These are phyloP conservation scores for Mycena albidolilacea DNA, from an alignment of 768 basidiomycete species.

Conservation along the genomic window DNA sequence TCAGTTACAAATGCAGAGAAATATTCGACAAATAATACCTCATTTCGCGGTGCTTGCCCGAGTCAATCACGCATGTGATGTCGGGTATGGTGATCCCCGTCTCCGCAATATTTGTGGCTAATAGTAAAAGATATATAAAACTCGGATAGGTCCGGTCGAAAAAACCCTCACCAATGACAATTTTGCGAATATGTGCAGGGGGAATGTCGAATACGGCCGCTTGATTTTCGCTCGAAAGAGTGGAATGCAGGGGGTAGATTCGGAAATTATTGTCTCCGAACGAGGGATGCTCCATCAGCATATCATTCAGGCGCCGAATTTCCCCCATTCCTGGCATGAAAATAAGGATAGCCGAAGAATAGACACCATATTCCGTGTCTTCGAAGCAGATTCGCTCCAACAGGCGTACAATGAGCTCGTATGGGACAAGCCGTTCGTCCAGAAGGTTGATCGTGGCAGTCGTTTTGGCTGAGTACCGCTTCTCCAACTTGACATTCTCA, in stretches of 20 bases:
- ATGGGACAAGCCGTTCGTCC: constrained; percentile 91
- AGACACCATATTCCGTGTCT: constrained; percentile 62
- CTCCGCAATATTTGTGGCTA: constrained; percentile 94
- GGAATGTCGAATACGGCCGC: constrained; percentile 92
- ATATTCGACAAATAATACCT: constrained; percentile 59
- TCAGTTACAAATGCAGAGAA: constrained; percentile 10
- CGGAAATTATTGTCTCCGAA: constrained; percentile 82
- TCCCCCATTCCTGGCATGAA: constrained; percentile 97
- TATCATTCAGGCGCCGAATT: constrained; percentile 90
- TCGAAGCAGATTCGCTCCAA: constrained; percentile 89
- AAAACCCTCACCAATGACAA: constrained; percentile 84
- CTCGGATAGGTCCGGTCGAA: constrained; percentile 20
- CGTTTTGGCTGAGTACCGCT: constrained; percentile 85
- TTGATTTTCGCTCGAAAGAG: constrained; percentile 92
- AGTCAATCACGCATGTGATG: constrained; percentile 96
- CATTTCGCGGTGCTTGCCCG: constrained; percentile 96
- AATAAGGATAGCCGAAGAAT: constrained; percentile 87
- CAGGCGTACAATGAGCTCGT: constrained; percentile 88
- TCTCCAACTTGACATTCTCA: constrained; percentile 72
- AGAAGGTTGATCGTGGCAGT: constrained; percentile 85
- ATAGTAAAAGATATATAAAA: constrained; percentile 4
- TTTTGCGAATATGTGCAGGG: constrained; percentile 85
- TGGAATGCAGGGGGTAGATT: constrained; percentile 92
- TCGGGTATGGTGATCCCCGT: constrained; percentile 99
- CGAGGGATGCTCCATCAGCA: constrained; percentile 78